Base-by-base conservation (phyloP, 352 stramenopile genomes). In the Phytophthora chlamydospora region DNA sequence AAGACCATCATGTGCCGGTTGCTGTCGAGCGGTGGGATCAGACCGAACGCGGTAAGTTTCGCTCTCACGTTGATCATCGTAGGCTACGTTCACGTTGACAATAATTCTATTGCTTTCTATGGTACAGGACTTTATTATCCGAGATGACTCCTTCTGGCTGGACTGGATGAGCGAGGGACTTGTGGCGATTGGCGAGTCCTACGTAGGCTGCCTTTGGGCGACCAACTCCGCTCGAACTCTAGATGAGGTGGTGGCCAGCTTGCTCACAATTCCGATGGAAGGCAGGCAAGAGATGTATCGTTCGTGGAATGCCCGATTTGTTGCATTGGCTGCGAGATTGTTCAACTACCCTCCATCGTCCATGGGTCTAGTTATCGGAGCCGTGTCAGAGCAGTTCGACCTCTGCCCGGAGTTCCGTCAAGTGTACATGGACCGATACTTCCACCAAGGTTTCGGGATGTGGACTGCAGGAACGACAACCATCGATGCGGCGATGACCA, bases 131-230 rank as follows among this genome's bases (percentile, higher is more conserved):
- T 91, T 95, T 71, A 66, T 90, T 19, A 79, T 93, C 8, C 80
- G 81, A 16, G 79, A 92, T 50, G 78, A 91, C 34, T 80, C 83
- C 0, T 90, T 95, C 51, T 95, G 86, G 86, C 66, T 95, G 9
- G 86, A 95, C 60, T 95, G 86, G 86, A 93, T 95, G 83, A 89
- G 82, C 35, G 84, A 93, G 27, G 86, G 86, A 2, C 78, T 95
- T 12, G 74, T 95, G 6, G 82, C 82, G 8, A 95, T 95, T 39
- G 86, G 86, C 7, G 86, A 95, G 48, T 91, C 86, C 1, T 95
- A 92, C 52, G 74, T 95, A 1, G 83, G 79, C 16, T 83, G 82
- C 1, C 58, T 93, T n/a, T 95, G 86, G 83, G 70, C 71, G 8
- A 75, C 78, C 1, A 86, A 87, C 31, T 60, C 79, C 6, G 56